Percentiles rank a stretch among this genome's conserved stretches.
phyloP scores from a whole-genome alignment of 2,329 filamentous ascomycete species.

The Cordyceps militaris region DNA sequence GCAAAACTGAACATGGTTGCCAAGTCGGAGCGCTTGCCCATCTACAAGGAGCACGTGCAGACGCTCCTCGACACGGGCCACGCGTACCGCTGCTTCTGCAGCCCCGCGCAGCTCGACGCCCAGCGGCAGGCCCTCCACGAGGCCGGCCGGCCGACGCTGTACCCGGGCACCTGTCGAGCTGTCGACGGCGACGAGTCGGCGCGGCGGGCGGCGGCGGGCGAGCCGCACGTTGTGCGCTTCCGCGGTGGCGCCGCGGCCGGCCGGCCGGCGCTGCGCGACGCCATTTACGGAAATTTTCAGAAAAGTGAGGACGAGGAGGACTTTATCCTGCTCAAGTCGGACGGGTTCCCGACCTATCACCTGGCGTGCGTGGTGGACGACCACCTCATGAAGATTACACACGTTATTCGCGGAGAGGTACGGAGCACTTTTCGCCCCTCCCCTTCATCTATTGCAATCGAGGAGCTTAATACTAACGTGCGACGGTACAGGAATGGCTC shows the following conservation, averaged over 20 bases:
- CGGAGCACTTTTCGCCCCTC: too few species aligned
- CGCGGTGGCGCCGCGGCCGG: constrained; percentile 44
- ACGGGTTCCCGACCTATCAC: constrained; percentile 92
- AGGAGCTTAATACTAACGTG: neutral
- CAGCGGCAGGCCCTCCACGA: constrained; percentile 58
- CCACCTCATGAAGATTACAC: constrained; percentile 89
- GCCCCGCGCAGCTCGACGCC: constrained; percentile 58
- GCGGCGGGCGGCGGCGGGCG: constrained; percentile 59
- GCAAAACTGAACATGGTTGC: neutral
- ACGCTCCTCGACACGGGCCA: constrained; percentile 61
- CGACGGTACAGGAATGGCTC: constrained; percentile 67
- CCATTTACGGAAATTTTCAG: constrained; percentile 68
- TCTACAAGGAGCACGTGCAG: constrained; percentile 67
- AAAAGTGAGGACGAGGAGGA: constrained; percentile 59
- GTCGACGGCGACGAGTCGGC: constrained; percentile 62
- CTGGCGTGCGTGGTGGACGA: constrained; percentile 97
- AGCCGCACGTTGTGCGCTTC: constrained; percentile 72
- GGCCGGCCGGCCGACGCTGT: constrained; percentile 35
- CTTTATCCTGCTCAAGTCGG: constrained; percentile 83
- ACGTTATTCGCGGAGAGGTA: constrained; percentile 76
- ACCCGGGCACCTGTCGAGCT: constrained; percentile 62
- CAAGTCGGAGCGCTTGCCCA: constrained; percentile 65
- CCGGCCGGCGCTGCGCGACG: constrained; percentile 62
- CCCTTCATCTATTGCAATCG: neutral
- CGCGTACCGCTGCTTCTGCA: constrained; percentile 93